Conservation (phyloP, 2,329 filamentous ascomycete genomes). For the Emydomyces testavorans region DNA sequence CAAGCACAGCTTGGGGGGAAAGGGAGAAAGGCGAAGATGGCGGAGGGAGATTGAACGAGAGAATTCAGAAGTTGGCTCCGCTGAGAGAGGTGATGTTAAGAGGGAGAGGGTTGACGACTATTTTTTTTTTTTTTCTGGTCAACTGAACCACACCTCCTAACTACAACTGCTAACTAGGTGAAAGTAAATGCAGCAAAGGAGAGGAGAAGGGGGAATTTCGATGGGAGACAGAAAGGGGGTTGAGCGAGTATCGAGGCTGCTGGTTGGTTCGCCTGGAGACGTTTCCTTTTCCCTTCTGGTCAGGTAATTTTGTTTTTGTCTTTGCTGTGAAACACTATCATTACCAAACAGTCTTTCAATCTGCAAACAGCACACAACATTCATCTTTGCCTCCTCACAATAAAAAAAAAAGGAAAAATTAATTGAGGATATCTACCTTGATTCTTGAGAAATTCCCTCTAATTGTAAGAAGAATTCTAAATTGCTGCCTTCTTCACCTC, state of each 20-base stretch:
- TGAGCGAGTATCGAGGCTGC: background rate
- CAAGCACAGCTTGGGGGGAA: slow-evolving; percentile 24
- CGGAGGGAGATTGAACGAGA: slow-evolving; percentile 13
- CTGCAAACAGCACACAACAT: too few relatives aligned
- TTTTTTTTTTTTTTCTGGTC: too few relatives aligned
- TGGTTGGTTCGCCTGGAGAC: background rate
- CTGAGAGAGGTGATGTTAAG: background rate
- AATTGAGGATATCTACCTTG: too few relatives aligned
- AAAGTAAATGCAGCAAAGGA: background rate
- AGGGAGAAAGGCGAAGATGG: slow-evolving; percentile 16
- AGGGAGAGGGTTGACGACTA: background rate
- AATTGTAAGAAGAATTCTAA: too few relatives aligned
- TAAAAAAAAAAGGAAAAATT: too few relatives aligned
- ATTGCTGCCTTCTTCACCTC: background rate
- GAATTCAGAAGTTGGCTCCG: slow-evolving; percentile 12
- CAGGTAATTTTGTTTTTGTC: background rate
- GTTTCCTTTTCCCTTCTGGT: slow-evolving; percentile 1
- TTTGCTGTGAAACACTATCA: slow-evolving; percentile 3
- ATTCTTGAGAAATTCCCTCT: too few relatives aligned
- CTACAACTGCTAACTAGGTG: background rate
- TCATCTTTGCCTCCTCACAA: too few relatives aligned
- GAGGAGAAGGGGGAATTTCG: background rate
- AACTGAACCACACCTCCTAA: too few relatives aligned
- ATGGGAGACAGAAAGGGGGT: slow-evolving; percentile 1
- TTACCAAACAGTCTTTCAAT: slow-evolving; percentile 3